Evolutionary conservation across 495 filamentous ascomycete genomes (phyloP), one percentile per base, ranked within the genome.

Genomic region (Penicillium silybi): DNA sequence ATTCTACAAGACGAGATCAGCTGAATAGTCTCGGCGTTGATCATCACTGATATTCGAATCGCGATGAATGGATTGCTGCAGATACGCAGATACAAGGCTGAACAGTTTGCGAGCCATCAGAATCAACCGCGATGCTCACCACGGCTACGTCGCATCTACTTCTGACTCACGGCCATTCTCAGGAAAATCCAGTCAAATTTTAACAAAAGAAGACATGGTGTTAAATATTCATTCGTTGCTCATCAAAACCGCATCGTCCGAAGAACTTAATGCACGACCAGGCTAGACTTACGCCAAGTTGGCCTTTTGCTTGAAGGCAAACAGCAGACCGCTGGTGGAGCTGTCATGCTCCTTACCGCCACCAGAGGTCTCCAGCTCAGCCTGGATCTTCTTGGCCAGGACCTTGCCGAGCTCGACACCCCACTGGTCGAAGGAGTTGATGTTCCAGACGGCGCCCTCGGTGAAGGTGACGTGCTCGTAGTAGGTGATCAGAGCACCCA

Each of bases 401-500:
- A 86, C 85, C 84, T 98, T 98, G 75, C 93, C 93, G 41, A 98
- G 74, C 79, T 98, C 93, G 39, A 98, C 93, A 73, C 93, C 93
- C 93, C 93, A 97, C 74, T 98, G 93, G 77, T 98, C 93, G 68
- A 97, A 98, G 60, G 83, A 88, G 83, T 98, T 98, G 80, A 98
- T 97, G 74, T 97, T 95, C 93, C 93, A 98, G 59, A 97, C 72
- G 26, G 90, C 95, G 60, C 93, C 93, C 73, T 98, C 93, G 34
- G 90, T 96, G 77, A 98, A 97, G 52, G 93, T 97, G 41, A 96
- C 66, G 73, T 98, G 93, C 78, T 98, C 93, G 71, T 98, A 98
- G 82, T 96, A 98, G 44, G 88, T 90, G 69, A 98, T 98, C 55
- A 98, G 75, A 22, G 93, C 93, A 61, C 93, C 93, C 49, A 98